Conservation (phyloP, 192 early-diverging fungal genomes). For the Linnemannia elongata region DNA sequence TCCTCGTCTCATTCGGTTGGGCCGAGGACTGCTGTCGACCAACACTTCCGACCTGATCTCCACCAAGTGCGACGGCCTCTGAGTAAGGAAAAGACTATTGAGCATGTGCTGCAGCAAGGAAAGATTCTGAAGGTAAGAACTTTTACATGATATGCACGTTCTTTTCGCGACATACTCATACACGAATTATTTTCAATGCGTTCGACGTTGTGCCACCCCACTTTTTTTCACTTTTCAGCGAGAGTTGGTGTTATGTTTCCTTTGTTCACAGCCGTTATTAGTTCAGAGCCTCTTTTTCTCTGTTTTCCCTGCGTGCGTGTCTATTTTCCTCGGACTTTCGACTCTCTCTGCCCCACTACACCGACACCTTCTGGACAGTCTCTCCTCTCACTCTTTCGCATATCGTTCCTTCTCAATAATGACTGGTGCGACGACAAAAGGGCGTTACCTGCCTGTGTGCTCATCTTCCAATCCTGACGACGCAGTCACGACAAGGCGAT, state of each 20-base stretch:
- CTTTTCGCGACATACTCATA: neutral
- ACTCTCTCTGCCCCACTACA: neutral
- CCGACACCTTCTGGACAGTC: neutral
- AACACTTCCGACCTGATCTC: neutral
- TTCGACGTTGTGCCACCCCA: no score
- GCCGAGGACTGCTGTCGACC: neutral
- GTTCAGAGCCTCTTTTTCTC: neutral
- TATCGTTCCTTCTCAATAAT: neutral
- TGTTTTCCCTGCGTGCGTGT: neutral
- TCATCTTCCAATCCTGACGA: neutral
- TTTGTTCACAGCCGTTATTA: neutral
- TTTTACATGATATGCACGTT: neutral
- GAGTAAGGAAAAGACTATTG: constrained; percentile 35
- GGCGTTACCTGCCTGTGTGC: neutral
- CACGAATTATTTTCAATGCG: no score
- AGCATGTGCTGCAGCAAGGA: constrained; percentile 33
- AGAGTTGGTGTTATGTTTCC: neutral
- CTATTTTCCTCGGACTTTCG: neutral
- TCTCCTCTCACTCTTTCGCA: neutral
- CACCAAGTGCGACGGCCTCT: neutral
- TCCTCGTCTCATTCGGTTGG: neutral
- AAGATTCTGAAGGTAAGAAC: constrained; percentile 37
- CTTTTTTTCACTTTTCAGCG: no score
- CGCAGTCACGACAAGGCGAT: neutral
- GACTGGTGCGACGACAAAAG: neutral